Evolutionary conservation across 768 basidiomycete genomes (phyloP).

Genomic region (Mycena latifolia): DNA sequence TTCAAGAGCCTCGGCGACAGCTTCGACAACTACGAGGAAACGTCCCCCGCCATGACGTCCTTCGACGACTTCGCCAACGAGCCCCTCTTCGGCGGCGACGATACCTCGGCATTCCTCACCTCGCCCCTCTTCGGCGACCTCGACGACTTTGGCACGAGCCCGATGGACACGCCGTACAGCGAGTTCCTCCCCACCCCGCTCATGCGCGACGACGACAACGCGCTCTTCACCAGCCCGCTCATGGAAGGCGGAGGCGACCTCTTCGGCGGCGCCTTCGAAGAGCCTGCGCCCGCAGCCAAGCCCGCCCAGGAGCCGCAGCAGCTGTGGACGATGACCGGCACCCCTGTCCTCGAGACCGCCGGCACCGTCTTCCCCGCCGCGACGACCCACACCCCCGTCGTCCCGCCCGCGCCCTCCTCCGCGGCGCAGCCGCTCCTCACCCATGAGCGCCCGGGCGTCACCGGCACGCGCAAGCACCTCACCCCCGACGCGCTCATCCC

Average conservation of each 20-base stretch:
- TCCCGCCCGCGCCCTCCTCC: slow-evolving; percentile 26
- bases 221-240: not conserved
- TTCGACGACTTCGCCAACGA: slow-evolving; percentile 1
- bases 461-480: slow-evolving; percentile 66
- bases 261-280: slow-evolving; percentile 18
- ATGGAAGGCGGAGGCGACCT: slow-evolving; percentile 1
- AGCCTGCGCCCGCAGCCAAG: not conserved
- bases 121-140: slow-evolving; percentile 17
- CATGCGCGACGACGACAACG: slow-evolving; percentile 1
- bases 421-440: too few species aligned
- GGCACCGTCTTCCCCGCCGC: slow-evolving; percentile 15
- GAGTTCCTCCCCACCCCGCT: slow-evolving; percentile 29
- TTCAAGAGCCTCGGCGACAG: slow-evolving; percentile 32
- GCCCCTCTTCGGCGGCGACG: not conserved
- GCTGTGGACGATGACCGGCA: slow-evolving; percentile 26
- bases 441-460: slow-evolving; percentile 32
- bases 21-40: slow-evolving; percentile 21
- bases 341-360: slow-evolving; percentile 24
- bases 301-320: slow-evolving; percentile 13
- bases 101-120: not conserved
- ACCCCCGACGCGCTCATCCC: slow-evolving; percentile 63
- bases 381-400: slow-evolving; percentile 5
- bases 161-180: slow-evolving; percentile 31
- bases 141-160: slow-evolving; percentile 34
- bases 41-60: not conserved